These are phyloP conservation scores for Termitomyces sp. DNA, from an alignment of 768 basidiomycete species.

Conservation along the genomic window DNA sequence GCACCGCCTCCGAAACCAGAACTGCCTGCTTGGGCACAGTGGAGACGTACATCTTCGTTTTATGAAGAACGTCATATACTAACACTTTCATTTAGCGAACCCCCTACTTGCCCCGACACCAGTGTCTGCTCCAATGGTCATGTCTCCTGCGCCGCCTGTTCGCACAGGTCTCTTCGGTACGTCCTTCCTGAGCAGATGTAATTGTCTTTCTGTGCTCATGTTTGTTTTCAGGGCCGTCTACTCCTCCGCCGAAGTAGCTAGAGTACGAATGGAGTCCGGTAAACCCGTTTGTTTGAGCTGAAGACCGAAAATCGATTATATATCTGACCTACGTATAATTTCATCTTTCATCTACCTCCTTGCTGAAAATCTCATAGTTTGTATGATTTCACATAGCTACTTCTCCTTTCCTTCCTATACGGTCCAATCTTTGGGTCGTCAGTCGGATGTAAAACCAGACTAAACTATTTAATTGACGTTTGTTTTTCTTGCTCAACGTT, in stretches of 20 bases:
- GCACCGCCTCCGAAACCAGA: constrained; percentile 45
- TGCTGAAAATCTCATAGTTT: not conserved
- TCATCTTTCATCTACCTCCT: not conserved
- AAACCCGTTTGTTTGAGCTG: not conserved
- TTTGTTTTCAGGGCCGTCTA: not conserved
- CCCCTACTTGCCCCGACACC: constrained; percentile 51
- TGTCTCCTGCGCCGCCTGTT: constrained; percentile 41
- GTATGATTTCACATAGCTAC: too few relatives aligned
- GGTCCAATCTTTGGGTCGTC: not conserved
- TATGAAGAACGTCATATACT: not conserved
- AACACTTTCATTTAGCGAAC: constrained; percentile 41
- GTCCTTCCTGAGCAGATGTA: not conserved
- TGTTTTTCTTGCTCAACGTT: not conserved
- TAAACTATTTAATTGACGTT: not conserved
- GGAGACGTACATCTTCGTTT: constrained; percentile 56
- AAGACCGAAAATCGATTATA: not conserved
- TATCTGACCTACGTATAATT: not conserved
- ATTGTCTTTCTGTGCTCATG: not conserved
- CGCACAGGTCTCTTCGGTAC: constrained; percentile 65
- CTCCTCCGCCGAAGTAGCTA: constrained; percentile 3
- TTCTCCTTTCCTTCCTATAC: not conserved
- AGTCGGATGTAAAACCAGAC: too few relatives aligned
- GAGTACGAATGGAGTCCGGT: not conserved
- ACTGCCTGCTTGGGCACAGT: constrained; percentile 78
- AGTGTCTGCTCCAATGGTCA: constrained; percentile 24